These are phyloP conservation scores for Pyronema domesticum DNA, from an alignment of 495 filamentous ascomycete genomes.

Conservation along the genomic window DNA sequence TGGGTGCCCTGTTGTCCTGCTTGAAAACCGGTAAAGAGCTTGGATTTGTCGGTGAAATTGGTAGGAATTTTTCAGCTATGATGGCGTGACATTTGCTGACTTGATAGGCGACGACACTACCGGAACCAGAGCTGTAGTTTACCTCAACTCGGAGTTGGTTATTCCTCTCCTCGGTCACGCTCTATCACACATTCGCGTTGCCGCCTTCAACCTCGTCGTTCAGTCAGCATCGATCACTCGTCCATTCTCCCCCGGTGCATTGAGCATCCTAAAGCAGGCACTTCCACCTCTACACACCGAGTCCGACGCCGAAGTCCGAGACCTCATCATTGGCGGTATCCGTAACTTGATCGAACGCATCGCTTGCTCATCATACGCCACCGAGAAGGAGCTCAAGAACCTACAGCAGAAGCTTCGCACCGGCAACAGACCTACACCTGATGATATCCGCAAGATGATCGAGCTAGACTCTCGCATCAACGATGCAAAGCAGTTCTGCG, in stretches of 20 bases:
- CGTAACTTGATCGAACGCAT: slow-evolving; percentile 52
- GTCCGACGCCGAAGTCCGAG: slow-evolving; percentile 63
- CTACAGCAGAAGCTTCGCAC: slow-evolving; percentile 4
- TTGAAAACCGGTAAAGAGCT: slow-evolving; percentile 64
- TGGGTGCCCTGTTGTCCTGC: slow-evolving; percentile 45
- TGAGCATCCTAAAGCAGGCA: slow-evolving; percentile 40
- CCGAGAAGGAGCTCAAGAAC: slow-evolving; percentile 26
- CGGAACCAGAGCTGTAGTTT: not conserved
- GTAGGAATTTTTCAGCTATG: slow-evolving; percentile 30
- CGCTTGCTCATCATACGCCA: slow-evolving; percentile 31
- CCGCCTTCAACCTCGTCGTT: slow-evolving; percentile 57
- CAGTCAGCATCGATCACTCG: slow-evolving; percentile 50
- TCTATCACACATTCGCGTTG: slow-evolving; percentile 45
- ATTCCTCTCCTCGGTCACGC: slow-evolving; percentile 43
- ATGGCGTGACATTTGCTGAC: slow-evolving; percentile 2
- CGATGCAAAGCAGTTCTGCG: slow-evolving; percentile 42
- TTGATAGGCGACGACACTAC: not conserved
- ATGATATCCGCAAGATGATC: slow-evolving; percentile 1
- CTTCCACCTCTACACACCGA: slow-evolving; percentile 58
- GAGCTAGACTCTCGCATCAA: slow-evolving; percentile 10
- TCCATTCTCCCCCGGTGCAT: slow-evolving; percentile 42
- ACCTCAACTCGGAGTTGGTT: slow-evolving; percentile 20
- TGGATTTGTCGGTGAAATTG: slow-evolving; percentile 54
- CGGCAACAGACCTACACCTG: not conserved
- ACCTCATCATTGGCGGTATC: slow-evolving; percentile 51